These are phyloP conservation scores for Aspergillus pseudoterreus DNA, from an alignment of 2,329 filamentous ascomycete genomes.

Conservation along the genomic window DNA sequence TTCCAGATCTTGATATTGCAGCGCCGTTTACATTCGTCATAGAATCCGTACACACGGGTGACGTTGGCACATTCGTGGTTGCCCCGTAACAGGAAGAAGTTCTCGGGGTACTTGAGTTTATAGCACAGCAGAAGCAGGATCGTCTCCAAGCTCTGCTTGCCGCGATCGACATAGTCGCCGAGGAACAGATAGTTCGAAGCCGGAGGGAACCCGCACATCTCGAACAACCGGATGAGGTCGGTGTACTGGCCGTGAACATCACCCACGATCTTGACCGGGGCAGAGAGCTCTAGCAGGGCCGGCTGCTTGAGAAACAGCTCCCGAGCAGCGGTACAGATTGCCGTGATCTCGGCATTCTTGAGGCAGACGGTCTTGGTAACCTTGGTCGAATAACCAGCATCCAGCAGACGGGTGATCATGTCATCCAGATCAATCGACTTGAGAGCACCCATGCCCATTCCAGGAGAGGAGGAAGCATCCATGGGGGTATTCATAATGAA, in stretches of 20 bases:
- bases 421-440: constrained; percentile 94
- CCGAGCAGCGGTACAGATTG: constrained; percentile 83
- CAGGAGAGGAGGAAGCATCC: constrained; percentile 47
- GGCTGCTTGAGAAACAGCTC: constrained; percentile 91
- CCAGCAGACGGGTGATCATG: constrained; percentile 89
- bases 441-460: constrained; percentile 81
- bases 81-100: constrained; percentile 90
- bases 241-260: constrained; percentile 97
- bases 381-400: constrained; percentile 93
- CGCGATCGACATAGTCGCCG: constrained; percentile 93
- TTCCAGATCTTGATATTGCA: constrained; percentile 99
- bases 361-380: constrained; percentile 96
- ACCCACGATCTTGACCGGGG: constrained; percentile 95
- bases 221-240: constrained; percentile 92
- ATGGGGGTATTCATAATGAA: constrained; percentile 42
- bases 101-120: constrained; percentile 95
- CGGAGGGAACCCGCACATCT: constrained; percentile 97
- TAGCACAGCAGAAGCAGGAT: constrained; percentile 91
- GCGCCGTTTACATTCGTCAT: constrained; percentile 94
- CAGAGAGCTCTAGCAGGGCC: constrained; percentile 83
- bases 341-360: constrained; percentile 95
- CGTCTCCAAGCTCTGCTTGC: constrained; percentile 93
- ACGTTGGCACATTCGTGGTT: constrained; percentile 98
- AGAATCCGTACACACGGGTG: constrained; percentile 93
- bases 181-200: constrained; percentile 90